phyloP scores from a whole-genome alignment of 2,329 filamentous ascomycete genomes.

The Fusarium sp. region DNA sequence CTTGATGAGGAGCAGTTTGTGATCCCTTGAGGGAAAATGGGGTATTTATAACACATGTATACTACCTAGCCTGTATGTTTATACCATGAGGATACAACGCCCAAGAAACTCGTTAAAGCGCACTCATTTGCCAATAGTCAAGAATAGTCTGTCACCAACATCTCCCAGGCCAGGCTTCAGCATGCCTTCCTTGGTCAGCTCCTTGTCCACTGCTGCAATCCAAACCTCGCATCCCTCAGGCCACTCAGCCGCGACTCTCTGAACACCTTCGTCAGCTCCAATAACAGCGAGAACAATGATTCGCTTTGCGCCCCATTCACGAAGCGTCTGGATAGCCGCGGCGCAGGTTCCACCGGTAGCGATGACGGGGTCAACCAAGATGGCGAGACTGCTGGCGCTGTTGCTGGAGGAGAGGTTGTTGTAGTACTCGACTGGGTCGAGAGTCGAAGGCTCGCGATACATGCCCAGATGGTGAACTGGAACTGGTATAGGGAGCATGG shows the following conservation, averaged over 20 bases:
- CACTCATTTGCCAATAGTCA: conserved; percentile 85
- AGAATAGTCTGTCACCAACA: conserved; percentile 88
- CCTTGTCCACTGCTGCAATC: conserved; percentile 81
- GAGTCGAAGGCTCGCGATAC: conserved; percentile 88
- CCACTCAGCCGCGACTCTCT: conserved; percentile 80
- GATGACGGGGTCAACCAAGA: conserved; percentile 91
- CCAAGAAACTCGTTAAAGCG: not conserved
- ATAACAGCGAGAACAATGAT: conserved; percentile 83
- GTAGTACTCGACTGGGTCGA: conserved; percentile 96
- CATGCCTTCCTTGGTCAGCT: conserved; percentile 84
- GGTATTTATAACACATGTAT: conserved; percentile 34
- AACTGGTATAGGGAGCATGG: conserved; percentile 81
- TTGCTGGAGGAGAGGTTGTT: conserved; percentile 77
- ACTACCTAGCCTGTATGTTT: conserved; percentile 34
- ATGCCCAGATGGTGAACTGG: conserved; percentile 94
- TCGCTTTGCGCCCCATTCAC: conserved; percentile 89
- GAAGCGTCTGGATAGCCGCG: conserved; percentile 88
- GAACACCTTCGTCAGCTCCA: conserved; percentile 77
- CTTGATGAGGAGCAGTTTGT: conserved; percentile 79
- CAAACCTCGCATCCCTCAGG: conserved; percentile 81
- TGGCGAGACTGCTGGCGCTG: conserved; percentile 69
- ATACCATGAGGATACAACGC: conserved; percentile 16
- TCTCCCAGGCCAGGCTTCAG: conserved; percentile 90
- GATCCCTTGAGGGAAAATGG: conserved; percentile 37
- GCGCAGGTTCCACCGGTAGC: conserved; percentile 91